Evolutionary conservation across 2,329 filamentous ascomycete genomes (phyloP).

Genomic region (Fusarium papillatum): DNA sequence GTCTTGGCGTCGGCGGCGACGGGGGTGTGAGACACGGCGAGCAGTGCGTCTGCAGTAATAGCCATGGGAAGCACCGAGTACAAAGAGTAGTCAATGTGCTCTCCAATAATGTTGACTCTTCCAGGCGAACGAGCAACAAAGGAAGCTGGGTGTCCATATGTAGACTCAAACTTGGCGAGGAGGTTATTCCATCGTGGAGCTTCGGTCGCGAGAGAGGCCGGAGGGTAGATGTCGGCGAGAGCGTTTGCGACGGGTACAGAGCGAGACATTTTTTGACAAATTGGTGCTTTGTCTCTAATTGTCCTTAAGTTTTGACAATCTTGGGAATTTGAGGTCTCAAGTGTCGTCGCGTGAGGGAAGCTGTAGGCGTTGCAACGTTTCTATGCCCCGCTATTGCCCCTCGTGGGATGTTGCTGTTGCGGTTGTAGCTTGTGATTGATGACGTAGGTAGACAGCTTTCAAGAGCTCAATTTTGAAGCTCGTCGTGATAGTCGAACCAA

Average conservation of each 20-base stretch:
- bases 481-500: neutral
- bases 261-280: slow-evolving; percentile 59
- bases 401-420: slow-evolving; percentile 24
- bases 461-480: neutral
- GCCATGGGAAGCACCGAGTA: slow-evolving; percentile 98
- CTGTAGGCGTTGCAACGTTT: slow-evolving; percentile 36
- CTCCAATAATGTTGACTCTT: slow-evolving; percentile 97
- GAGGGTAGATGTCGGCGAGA: slow-evolving; percentile 86
- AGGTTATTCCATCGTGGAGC: slow-evolving; percentile 82
- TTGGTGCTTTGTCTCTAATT: neutral
- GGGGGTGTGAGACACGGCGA: slow-evolving; percentile 78
- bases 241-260: slow-evolving; percentile 81
- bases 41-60: slow-evolving; percentile 89
- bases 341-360: slow-evolving; percentile 35
- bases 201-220: slow-evolving; percentile 77
- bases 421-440: slow-evolving; percentile 25
- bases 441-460: slow-evolving; percentile 22
- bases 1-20: slow-evolving; percentile 63
- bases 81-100: slow-evolving; percentile 99
- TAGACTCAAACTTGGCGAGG: slow-evolving; percentile 76
- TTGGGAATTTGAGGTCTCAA: slow-evolving; percentile 11
- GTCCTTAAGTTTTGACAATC: neutral
- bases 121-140: slow-evolving; percentile 94
- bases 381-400: slow-evolving; percentile 42
- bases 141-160: slow-evolving; percentile 78